These are phyloP conservation scores for Neurospora sp. DNA, from an alignment of 495 filamentous ascomycete species.

Conservation along the genomic window DNA sequence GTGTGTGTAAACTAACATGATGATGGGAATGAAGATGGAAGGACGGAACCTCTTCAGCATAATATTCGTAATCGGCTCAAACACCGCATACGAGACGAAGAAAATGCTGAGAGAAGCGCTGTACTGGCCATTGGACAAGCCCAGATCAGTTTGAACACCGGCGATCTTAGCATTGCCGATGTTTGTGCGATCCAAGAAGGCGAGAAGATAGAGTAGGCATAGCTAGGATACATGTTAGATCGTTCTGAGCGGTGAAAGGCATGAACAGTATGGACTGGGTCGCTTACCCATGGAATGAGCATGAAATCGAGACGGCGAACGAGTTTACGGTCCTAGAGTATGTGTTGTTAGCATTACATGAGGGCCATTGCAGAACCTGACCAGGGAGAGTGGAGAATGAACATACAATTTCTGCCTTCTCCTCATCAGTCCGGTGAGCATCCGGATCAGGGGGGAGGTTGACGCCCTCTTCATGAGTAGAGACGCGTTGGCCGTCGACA, in stretches of 20 bases:
- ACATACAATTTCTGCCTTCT: constrained; percentile 57
- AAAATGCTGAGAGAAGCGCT: constrained; percentile 76
- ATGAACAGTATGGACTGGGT: neutral
- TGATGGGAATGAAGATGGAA: constrained; percentile 51
- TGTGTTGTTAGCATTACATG: neutral
- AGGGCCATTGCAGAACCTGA: neutral
- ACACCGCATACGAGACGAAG: constrained; percentile 82
- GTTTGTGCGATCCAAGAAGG: constrained; percentile 75
- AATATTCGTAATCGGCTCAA: constrained; percentile 82
- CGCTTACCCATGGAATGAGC: constrained; percentile 61
- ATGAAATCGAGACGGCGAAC: constrained; percentile 60
- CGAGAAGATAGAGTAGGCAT: constrained; percentile 72
- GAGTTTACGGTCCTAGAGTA: constrained; percentile 50
- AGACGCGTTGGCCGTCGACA: constrained; percentile 20
- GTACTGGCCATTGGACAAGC: constrained; percentile 50
- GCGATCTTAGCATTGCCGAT: constrained; percentile 87
- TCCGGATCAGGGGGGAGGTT: constrained; percentile 48
- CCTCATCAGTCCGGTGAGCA: constrained; percentile 54
- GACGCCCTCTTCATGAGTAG: constrained; percentile 15
- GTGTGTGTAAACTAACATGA: constrained; percentile 45
- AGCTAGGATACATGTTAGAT: constrained; percentile 33
- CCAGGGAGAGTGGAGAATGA: neutral
- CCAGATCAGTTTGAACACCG: constrained; percentile 53
- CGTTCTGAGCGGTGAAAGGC: neutral
- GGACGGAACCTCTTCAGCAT: constrained; percentile 65